Base-by-base conservation (phyloP, 2,329 filamentous ascomycete genomes). In the Boeremia lycopersici region DNA sequence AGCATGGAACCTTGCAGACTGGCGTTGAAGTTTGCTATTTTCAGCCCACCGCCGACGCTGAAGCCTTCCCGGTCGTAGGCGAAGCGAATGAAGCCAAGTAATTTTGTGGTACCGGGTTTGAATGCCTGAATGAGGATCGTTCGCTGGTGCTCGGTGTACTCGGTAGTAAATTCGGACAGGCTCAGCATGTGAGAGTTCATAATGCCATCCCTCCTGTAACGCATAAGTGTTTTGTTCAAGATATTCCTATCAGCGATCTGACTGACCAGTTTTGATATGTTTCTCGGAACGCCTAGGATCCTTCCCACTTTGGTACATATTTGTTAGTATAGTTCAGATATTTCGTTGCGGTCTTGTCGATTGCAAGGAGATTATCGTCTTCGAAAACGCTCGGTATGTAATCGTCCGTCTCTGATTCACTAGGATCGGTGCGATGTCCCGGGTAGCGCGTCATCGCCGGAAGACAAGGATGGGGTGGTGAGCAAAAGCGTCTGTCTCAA, bases 71-170 rank as follows among this genome's bases (percentile, higher is more conserved):
- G 41, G 19, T 61, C 53, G 30, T 57, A 59, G n/a, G 43, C 25
- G 44, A 62, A 64, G 11, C 42, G 48, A n/a, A 64, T 62, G 36
- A 51, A 64, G 4, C 56, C 60, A 13, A 61, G 48, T 6, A 64
- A 39, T 4, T 47, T 13, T 1, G 6, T 15, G 12, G 26, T 47
- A 6, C 44, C 25, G 11, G 40, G 46, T 10, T 47, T 29, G 15
- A 11, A 29, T 9, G 30, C 46, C 9, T 38, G 34, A 17, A 52
- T 48, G 15, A 53, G 49, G 5, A 55, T 42, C 7, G 17, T 17
- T 19, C 15, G 30, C 26, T 29, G 41, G 12, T 28, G 15, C 13
- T 59, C 47, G 6, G 31, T 36, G 17, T 39, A 52, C 12, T 12
- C 31, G 7, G 57, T 50, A n/a, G 12, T 29, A 13, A 55, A 53